Base-by-base conservation (phyloP, 345 rosid species). In the Pugionium dolabratum region DNA sequence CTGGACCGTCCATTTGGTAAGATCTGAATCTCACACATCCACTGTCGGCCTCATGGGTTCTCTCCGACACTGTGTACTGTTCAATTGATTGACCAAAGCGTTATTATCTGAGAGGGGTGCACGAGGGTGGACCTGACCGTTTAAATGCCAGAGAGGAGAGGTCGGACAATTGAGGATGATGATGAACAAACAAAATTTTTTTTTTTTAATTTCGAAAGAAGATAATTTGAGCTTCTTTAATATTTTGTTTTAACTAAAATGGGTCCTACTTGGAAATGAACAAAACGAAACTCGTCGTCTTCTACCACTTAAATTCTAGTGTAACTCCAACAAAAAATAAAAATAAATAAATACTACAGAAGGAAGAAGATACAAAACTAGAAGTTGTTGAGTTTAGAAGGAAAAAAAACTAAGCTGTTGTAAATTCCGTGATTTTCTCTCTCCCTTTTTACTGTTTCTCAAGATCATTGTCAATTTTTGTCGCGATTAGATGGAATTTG, bases 1-100 rank as follows among this genome's bases (percentile, higher is more conserved):
- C 67, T 10, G 0, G 4, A 58, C 76, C 72, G 76, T 73, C 56
- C 62, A 59, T 59, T 45, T 59, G 67, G 58, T 30, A 41, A 2
- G 35, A 58, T 65, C 32, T 0, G 7, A 57, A 63, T 65, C 9
- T 10, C 25, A 7, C 11, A 53, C 10, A 18, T 18, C 18, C 31
- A 9, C 7, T 59, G 77, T 73, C 77, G 77, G 67, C 77, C 77
- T 59, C 72, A 37, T 73, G 72, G 64, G 45, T 40, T 50, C 32
- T 65, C 72, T 51, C 39, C 58, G 18, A 32, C 69, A 54, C 59
- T 74, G 61, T 61, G 18, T 18, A 18, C 18, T 18, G 18, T 18
- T 18, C 18, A 18, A 18, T 18, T 18, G 18, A 18, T 18, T 18
- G 18, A 18, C 18, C 18, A 18, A 18, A 18, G 18, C 18, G 18